Evolutionary conservation across 495 filamentous ascomycete species (phyloP).

Genomic region (Lasiosphaeria miniovina): DNA sequence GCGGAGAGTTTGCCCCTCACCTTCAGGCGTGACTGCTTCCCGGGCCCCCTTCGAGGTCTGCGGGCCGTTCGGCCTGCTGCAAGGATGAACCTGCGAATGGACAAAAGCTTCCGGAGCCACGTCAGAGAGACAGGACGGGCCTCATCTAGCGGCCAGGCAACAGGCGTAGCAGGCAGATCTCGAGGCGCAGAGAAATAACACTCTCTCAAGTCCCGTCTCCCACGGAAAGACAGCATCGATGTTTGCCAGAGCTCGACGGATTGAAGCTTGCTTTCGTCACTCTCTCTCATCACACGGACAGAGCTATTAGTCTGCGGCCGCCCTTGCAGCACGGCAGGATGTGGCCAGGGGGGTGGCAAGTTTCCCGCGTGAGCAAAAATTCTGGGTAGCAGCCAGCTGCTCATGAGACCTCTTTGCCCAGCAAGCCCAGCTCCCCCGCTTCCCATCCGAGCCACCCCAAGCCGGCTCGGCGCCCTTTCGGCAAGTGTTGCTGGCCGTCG

Average conservation of each 20-base stretch:
- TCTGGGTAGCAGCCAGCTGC: neutral
- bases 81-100: neutral
- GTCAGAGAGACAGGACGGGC: neutral
- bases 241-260: no score
- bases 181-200: neutral
- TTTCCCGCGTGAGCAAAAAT: no score
- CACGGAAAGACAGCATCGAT: neutral
- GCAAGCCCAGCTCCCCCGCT: neutral
- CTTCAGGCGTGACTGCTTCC: neutral
- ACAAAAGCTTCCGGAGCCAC: neutral
- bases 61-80: neutral
- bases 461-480: neutral
- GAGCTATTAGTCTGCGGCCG: no score
- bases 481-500: neutral
- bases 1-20: no score
- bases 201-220: neutral
- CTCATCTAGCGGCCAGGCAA: neutral
- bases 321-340: no score
- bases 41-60: neutral
- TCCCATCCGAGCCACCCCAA: neutral
- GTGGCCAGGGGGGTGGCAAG: no score
- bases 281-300: no score
- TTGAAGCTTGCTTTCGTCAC: no score
- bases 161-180: neutral
- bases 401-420: neutral